phyloP scores from a whole-genome alignment of 768 basidiomycete genomes.

The Hygrophorus russula region DNA sequence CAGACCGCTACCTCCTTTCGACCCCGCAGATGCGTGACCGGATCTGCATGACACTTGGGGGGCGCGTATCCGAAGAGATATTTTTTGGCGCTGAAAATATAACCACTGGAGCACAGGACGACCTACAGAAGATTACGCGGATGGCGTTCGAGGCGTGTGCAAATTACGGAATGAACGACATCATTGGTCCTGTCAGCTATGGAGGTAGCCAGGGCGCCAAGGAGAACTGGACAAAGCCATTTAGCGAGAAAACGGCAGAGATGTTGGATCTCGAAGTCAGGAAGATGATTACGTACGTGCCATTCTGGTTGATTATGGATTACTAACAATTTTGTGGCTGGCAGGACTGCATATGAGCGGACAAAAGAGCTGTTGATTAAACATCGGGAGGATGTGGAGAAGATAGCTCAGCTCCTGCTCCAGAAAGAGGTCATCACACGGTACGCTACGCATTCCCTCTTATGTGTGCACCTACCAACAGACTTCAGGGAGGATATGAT shows the following conservation, averaged over 20 bases:
- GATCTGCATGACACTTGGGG: conserved; percentile 98
- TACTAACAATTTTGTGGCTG: background rate
- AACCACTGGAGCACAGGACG: conserved; percentile 97
- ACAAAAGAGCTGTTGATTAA: conserved; percentile 73
- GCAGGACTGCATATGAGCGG: conserved; percentile 66
- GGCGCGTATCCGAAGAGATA: conserved; percentile 96
- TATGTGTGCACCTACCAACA: background rate
- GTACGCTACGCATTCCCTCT: conserved; percentile 27
- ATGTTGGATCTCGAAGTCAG: conserved; percentile 86
- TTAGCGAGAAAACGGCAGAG: conserved; percentile 95
- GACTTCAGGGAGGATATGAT: conserved; percentile 76
- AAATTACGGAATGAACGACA: conserved; percentile 94
- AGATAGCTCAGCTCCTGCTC: conserved; percentile 83
- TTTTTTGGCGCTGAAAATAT: conserved; percentile 90
- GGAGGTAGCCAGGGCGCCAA: conserved; percentile 77
- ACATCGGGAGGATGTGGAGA: conserved; percentile 83
- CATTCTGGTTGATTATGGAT: conserved; percentile 1
- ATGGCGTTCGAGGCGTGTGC: conserved; percentile 96
- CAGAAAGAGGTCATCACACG: conserved; percentile 94
- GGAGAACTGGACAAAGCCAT: conserved; percentile 92
- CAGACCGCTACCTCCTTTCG: conserved; percentile 91
- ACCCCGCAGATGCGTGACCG: conserved; percentile 91
- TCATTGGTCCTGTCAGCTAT: conserved; percentile 94
- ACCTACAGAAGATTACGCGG: conserved; percentile 93
- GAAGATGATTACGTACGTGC: conserved; percentile 78